Percentiles rank a stretch among this genome's conserved stretches.
Evolutionary conservation across 208 protist genomes (phyloP).

Genomic region (Trypanosoma rangeli): DNA sequence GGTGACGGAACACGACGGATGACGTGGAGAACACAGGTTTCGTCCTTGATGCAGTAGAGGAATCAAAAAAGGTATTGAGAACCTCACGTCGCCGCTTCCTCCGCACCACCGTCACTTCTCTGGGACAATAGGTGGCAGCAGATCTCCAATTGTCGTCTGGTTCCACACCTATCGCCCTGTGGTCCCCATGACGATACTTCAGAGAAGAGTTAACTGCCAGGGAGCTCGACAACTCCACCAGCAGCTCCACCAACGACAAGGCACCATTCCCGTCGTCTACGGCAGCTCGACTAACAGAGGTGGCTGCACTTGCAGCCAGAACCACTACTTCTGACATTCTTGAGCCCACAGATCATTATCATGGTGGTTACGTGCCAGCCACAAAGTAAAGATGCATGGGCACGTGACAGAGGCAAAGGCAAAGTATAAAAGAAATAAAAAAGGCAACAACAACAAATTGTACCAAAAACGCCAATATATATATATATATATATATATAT

Average conservation of each 20-base stretch:
- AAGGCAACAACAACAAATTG: not conserved
- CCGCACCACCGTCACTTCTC: not conserved
- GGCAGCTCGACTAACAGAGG: not conserved
- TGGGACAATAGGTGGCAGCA: no score
- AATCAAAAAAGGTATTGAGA: conserved; percentile 28
- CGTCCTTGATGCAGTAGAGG: not conserved
- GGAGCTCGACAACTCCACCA: conserved; percentile 22
- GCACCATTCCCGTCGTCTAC: conserved; percentile 2
- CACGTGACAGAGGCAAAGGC: not conserved
- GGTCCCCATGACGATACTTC: conserved; percentile 1
- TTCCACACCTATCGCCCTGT: not conserved
- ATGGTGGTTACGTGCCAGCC: not conserved
- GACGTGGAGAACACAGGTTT: conserved; percentile 1
- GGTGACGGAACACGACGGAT: not conserved
- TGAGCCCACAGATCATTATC: not conserved
- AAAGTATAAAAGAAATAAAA: not conserved
- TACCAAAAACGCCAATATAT: not conserved
- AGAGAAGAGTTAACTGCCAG: not conserved
- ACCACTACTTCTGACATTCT: not conserved
- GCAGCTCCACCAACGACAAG: conserved; percentile 16
- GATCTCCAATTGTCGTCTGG: not conserved
- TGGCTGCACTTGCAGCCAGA: not conserved
- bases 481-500: not conserved
- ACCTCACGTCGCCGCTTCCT: conserved; percentile 25
- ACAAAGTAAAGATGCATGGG: not conserved